These are phyloP conservation scores for Thermochaetoides thermophila DNA, from an alignment of 495 filamentous ascomycete species.

Conservation along the genomic window DNA sequence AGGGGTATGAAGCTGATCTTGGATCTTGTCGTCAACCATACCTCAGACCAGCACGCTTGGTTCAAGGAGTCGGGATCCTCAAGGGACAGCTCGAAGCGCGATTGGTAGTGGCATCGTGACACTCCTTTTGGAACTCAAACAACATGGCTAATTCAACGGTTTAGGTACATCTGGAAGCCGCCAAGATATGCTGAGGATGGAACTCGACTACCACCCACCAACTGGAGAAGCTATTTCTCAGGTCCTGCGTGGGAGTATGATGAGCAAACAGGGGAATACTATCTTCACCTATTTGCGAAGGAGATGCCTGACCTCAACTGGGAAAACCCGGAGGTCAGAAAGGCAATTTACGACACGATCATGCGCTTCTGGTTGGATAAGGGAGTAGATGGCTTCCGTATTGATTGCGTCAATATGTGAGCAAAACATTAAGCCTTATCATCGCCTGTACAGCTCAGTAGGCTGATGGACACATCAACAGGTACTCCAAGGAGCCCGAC, in stretches of 20 bases:
- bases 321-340: constrained; percentile 45
- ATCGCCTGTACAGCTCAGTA: no score
- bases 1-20: constrained; percentile 57
- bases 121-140: no score
- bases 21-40: constrained; percentile 67
- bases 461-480: neutral
- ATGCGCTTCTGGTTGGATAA: constrained; percentile 62
- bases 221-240: constrained; percentile 45
- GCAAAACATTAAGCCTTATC: neutral
- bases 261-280: constrained; percentile 50
- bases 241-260: constrained; percentile 54
- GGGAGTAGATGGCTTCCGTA: constrained; percentile 53
- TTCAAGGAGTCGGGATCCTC: constrained; percentile 52
- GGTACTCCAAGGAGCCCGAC: constrained; percentile 44
- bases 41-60: constrained; percentile 64
- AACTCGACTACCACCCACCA: constrained; percentile 50
- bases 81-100: constrained; percentile 44
- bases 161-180: constrained; percentile 51
- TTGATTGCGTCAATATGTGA: constrained; percentile 50
- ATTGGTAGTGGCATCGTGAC: constrained; percentile 33
- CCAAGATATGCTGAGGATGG: constrained; percentile 43
- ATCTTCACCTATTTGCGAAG: constrained; percentile 50
- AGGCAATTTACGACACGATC: constrained; percentile 47
- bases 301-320: constrained; percentile 66
- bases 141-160: neutral